These are phyloP conservation scores for Rhododendron mucronatum DNA, from an alignment of 148 eudicot species.

Conservation along the genomic window DNA sequence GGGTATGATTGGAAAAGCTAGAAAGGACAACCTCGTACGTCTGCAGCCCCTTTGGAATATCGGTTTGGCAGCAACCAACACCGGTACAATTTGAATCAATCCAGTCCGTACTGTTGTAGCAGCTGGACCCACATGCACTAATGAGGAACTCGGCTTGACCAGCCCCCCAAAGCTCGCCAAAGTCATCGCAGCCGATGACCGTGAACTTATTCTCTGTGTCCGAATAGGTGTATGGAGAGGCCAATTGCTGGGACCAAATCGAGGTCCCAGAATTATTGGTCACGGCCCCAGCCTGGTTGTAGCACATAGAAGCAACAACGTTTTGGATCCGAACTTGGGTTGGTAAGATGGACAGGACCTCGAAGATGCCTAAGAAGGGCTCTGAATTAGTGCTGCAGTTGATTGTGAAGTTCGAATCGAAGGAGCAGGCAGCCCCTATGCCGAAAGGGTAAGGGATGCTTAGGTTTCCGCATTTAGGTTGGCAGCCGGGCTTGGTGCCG, in stretches of 20 bases:
- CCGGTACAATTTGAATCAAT: conserved; percentile 21
- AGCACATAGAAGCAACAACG: conserved; percentile 2
- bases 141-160: not conserved
- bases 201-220: conserved; percentile 32
- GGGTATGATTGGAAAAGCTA: not conserved
- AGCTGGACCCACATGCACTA: conserved; percentile 18
- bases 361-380: conserved; percentile 11
- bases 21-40: not conserved
- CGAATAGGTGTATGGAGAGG: conserved; percentile 15
- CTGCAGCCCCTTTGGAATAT: not conserved
- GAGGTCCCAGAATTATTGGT: not conserved
- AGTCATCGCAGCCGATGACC: conserved; percentile 40
- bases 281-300: conserved; percentile 2
- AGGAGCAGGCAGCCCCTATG: conserved; percentile 28
- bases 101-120: conserved; percentile 13
- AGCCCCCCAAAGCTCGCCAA: not conserved
- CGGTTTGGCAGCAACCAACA: conserved; percentile 30
- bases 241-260: not conserved
- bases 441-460: conserved; percentile 48
- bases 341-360: conserved; percentile 16
- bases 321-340: conserved; percentile 13
- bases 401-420: conserved; percentile 3
- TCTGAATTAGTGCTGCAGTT: conserved; percentile 20
- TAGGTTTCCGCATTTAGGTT: conserved; percentile 18
- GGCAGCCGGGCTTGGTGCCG: conserved; percentile 19